phyloP scores from a whole-genome alignment of 345 rosid species.

The Populus alba region DNA sequence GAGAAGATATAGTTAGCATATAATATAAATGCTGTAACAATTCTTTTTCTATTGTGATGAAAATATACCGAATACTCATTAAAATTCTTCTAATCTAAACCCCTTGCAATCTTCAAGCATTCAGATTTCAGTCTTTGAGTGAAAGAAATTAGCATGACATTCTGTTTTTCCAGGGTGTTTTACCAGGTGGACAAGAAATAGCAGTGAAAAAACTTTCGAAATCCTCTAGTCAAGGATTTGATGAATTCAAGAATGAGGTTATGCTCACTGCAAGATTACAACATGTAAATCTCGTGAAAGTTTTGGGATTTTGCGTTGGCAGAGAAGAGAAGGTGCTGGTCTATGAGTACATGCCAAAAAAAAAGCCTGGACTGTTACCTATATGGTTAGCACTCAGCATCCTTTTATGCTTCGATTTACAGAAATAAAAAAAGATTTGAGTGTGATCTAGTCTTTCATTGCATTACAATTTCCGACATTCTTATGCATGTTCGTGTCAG shows the following conservation, averaged over 20 bases:
- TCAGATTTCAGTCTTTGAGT: too few relatives aligned
- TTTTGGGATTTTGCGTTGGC: conserved; percentile 35
- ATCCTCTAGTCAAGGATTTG: conserved; percentile 36
- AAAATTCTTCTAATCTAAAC: too few relatives aligned
- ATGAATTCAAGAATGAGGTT: conserved; percentile 41
- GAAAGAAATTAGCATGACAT: too few relatives aligned
- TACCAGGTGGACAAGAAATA: conserved; percentile 29
- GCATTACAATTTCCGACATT: too few relatives aligned
- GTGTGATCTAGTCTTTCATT: too few relatives aligned
- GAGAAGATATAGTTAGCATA: too few relatives aligned
- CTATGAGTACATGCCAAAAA: too few relatives aligned
- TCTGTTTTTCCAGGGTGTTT: conserved; percentile 21
- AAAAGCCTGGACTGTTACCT: conserved; percentile 34
- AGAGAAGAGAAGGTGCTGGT: conserved; percentile 40
- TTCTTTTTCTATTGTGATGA: too few relatives aligned
- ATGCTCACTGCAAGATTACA: conserved; percentile 36
- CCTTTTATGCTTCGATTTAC: background rate
- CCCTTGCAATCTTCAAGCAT: too few relatives aligned
- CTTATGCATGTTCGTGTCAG: background rate
- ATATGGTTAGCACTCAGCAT: conserved; percentile 14
- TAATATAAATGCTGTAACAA: too few relatives aligned
- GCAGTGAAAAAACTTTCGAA: conserved; percentile 45
- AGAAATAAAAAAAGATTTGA: too few relatives aligned
- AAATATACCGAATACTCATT: too few relatives aligned
- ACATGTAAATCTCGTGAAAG: conserved; percentile 37